Evolutionary conservation across 2,329 filamentous ascomycete genomes (phyloP).

Genomic region (Mariannaea elegans): DNA sequence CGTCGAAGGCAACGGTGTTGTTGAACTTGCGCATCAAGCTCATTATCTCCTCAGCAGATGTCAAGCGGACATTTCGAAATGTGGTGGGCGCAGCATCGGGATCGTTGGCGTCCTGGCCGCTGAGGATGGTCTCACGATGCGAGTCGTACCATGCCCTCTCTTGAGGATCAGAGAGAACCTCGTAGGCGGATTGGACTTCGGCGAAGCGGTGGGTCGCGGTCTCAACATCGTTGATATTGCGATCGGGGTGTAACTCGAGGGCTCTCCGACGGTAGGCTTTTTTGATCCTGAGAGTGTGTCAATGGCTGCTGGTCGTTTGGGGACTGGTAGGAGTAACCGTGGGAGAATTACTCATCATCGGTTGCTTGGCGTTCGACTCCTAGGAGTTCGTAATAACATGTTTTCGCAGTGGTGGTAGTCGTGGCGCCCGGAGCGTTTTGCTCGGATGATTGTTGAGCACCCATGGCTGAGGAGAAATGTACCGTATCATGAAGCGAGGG

Average conservation of each 20-base stretch:
- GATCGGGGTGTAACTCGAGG: constrained; percentile 92
- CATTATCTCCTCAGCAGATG: constrained; percentile 82
- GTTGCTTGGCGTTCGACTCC: constrained; percentile 76
- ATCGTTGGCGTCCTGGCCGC: constrained; percentile 63
- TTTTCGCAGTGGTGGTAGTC: constrained; percentile 62
- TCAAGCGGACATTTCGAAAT: constrained; percentile 75
- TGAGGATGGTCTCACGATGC: constrained; percentile 85
- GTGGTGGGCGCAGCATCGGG: constrained; percentile 64
- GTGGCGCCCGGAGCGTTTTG: constrained; percentile 46
- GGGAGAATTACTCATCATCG: constrained; percentile 75
- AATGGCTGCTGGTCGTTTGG: constrained; percentile 6
- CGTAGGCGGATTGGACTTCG: constrained; percentile 91
- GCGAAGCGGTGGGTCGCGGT: constrained; percentile 86
- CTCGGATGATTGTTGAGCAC: constrained; percentile 63
- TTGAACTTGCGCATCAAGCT: constrained; percentile 83
- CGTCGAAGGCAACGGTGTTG: constrained; percentile 79
- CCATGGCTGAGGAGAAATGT: constrained; percentile 50
- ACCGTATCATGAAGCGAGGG: neutral
- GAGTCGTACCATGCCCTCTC: constrained; percentile 98
- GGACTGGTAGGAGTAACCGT: neutral
- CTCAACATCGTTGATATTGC: constrained; percentile 88
- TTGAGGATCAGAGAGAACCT: constrained; percentile 94
- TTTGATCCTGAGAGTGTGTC: constrained; percentile 72
- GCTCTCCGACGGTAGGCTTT: constrained; percentile 92
- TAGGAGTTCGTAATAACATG: constrained; percentile 87